Conservation (phyloP, 345 rosid species). For the Dovyalis caffra region DNA sequence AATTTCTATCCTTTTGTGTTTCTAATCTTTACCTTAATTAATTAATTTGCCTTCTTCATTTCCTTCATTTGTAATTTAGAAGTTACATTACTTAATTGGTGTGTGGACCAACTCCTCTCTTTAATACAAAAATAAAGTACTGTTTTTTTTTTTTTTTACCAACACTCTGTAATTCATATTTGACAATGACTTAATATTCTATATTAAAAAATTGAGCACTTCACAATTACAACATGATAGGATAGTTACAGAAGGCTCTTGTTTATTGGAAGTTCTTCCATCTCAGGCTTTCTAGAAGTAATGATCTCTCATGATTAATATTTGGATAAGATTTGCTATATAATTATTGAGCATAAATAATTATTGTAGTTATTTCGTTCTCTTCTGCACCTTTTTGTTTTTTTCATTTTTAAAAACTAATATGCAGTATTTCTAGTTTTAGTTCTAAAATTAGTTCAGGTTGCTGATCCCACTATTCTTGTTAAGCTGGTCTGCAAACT, state of each 20-base stretch:
- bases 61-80: background rate
- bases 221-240: background rate
- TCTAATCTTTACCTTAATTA: no score
- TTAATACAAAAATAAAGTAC: background rate
- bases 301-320: conserved; percentile 5
- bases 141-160: background rate
- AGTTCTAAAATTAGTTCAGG: background rate
- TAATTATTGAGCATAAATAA: background rate
- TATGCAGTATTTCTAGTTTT: background rate
- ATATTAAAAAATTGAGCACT: background rate
- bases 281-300: background rate
- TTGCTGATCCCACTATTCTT: background rate
- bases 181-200: background rate
- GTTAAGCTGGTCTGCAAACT: background rate
- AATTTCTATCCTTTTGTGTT: no score
- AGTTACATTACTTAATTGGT: no score
- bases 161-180: background rate
- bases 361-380: background rate
- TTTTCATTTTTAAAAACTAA: background rate
- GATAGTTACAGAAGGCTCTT: conserved; percentile 10
- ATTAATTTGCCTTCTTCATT: no score
- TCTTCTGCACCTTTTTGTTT: background rate
- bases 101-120: background rate
- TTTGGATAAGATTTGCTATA: background rate
- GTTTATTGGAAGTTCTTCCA: background rate